Percentiles rank a stretch among this genome's conserved stretches.
These are phyloP conservation scores for Balakata baccata DNA, from an alignment of 345 rosid species.

Conservation along the genomic window DNA sequence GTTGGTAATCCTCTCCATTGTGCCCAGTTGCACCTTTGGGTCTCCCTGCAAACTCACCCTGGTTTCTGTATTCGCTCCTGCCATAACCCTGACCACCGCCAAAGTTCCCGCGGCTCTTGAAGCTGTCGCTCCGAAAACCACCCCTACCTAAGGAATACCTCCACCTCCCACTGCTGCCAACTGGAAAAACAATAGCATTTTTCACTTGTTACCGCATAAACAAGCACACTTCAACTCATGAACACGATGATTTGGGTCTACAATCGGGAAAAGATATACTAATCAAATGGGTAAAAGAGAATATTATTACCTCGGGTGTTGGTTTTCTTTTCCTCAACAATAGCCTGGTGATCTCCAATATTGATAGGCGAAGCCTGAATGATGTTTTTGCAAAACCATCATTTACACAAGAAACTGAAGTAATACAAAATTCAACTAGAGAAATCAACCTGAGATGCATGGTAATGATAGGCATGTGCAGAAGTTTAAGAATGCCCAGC, in stretches of 20 bases:
- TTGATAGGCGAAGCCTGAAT: conserved; percentile 72
- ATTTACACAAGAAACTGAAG: background rate
- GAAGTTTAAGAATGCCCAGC: background rate
- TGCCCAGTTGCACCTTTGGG: conserved; percentile 46
- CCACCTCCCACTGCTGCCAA: conserved; percentile 42
- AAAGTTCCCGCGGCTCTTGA: conserved; percentile 46
- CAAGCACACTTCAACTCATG: background rate
- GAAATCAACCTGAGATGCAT: background rate
- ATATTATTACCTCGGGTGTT: conserved; percentile 53
- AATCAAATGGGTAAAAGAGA: background rate
- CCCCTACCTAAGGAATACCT: conserved; percentile 50
- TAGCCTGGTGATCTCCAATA: conserved; percentile 55
- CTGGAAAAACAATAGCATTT: conserved; percentile 7
- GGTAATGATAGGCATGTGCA: too few species aligned
- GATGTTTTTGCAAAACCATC: background rate
- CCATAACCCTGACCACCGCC: conserved; percentile 47
- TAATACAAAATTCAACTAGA: background rate
- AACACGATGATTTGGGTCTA: background rate
- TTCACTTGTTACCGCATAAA: background rate
- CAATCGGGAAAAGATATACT: background rate
- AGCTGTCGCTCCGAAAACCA: conserved; percentile 50
- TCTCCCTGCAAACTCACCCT: conserved; percentile 53
- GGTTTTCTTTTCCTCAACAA: conserved; percentile 69
- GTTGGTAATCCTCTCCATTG: conserved; percentile 40
- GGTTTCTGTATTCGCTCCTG: conserved; percentile 45